Evolutionary conservation across 192 early-diverging fungal genomes (phyloP).

Genomic region (Paraglomus brasilianum): DNA sequence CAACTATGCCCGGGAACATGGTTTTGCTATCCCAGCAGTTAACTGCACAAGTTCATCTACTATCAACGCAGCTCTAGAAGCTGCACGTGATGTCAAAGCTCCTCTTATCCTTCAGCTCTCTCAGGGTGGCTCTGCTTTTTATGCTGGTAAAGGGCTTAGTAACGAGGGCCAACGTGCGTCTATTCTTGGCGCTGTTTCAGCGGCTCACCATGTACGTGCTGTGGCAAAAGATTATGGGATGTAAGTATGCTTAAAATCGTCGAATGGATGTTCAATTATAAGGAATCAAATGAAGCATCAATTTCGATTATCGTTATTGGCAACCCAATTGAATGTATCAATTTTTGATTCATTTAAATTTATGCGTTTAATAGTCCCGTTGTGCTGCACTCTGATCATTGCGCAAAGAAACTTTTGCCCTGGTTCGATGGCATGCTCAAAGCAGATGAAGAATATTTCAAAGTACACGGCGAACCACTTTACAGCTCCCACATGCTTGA

Average conservation of each 20-base stretch:
- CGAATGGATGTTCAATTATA: background rate
- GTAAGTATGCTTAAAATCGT: conserved; percentile 45
- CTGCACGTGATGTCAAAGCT: conserved; percentile 89
- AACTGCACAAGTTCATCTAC: conserved; percentile 95
- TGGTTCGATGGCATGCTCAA: conserved; percentile 98
- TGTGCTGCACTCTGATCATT: conserved; percentile 92
- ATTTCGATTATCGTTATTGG: background rate
- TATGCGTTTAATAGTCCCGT: conserved; percentile 49
- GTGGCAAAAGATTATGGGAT: conserved; percentile 87
- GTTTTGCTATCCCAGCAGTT: conserved; percentile 94
- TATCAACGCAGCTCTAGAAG: conserved; percentile 90
- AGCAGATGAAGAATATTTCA: conserved; percentile 95
- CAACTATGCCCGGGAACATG: conserved; percentile 70
- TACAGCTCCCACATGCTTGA: conserved; percentile 99
- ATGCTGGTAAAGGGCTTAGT: conserved; percentile 89
- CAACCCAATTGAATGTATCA: background rate
- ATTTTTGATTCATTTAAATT: conserved; percentile 16
- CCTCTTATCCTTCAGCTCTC: conserved; percentile 97
- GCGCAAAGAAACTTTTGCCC: conserved; percentile 93
- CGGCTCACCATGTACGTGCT: conserved; percentile 78
- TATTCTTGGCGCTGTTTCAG: conserved; percentile 87
- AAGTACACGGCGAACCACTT: conserved; percentile 87
- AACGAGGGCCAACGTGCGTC: conserved; percentile 89
- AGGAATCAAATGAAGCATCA: no score
- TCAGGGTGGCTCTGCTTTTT: conserved; percentile 88